Evolutionary conservation across 352 stramenopile species (phyloP), one percentile per base, ranked within the genome.

Genomic region (Phytopythium chamaehyphon): DNA sequence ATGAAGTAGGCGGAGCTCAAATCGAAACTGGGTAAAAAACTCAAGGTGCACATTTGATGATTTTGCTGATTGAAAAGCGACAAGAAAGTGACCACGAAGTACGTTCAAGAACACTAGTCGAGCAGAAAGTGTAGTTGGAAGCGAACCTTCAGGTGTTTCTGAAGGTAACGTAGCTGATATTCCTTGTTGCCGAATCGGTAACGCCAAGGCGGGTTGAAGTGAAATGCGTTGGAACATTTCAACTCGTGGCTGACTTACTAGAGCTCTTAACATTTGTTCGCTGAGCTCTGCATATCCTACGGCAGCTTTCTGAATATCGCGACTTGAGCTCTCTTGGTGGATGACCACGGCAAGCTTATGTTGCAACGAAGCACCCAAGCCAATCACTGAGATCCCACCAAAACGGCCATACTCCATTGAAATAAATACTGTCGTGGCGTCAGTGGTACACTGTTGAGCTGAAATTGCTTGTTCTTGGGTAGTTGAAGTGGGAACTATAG

Each of bases 151-250:
- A 5, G 28, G 5, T 33, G 9, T 33, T 10, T 33, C 28, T 33
- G 28, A 33, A 9, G 28, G 28, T 33, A 33, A 9, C 9, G 28
- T 9, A 33, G 28, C 28, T 33, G 28, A 33, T 33, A 10, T 33
- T 33, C 9, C 28, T 33, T 33, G 28, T 33, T 33, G 28, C 5
- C 5, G 28, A 33, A 10, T 33, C 9, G 28, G 9, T 5, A 9
- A 9, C 28, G 28, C 28, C 28, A 23, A 19, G 15, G 44, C 2
- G 0, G 40, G 2, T 12, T 48, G 48, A 28, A 53, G 22, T 19
- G 40, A 2, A 1, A 57, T 8, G 5, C 45, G 40, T 37, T 57
- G 55, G 26, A 44, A 47, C 16, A 62, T 46, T 24, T 62, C 55
- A 26, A 33, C 50, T 31, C 45, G 43, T 26, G 48, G 55, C 5